Conservation (phyloP, 2,329 filamentous ascomycete species). For the Trichoderma atrobrunneum region DNA sequence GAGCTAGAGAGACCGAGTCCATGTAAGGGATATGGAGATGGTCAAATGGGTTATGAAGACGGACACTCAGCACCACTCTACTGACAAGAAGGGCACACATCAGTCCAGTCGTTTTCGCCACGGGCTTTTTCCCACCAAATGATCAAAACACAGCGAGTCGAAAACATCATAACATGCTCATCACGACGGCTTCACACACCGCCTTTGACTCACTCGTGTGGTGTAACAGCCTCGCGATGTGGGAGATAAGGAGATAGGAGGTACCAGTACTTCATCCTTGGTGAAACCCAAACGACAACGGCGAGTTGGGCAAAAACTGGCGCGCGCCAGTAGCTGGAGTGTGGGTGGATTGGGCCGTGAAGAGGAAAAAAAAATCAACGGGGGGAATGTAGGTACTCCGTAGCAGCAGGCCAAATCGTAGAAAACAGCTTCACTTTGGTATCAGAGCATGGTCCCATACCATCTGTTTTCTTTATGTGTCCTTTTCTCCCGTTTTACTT, state of each 20-base stretch:
- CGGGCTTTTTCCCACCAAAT: neutral
- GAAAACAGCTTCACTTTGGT: neutral
- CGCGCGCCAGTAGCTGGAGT: slow-evolving; percentile 3
- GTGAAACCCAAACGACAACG: slow-evolving; percentile 4
- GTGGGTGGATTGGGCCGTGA: slow-evolving; percentile 16
- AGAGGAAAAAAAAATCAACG: neutral
- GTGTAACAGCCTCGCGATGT: neutral
- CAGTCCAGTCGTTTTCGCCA: neutral
- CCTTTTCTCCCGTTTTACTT: neutral
- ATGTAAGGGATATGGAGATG: neutral
- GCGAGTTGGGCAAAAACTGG: slow-evolving; percentile 17
- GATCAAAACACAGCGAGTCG: neutral
- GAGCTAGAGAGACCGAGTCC: neutral
- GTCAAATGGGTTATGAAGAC: neutral
- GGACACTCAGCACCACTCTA: neutral
- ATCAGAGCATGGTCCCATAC: neutral
- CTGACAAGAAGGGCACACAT: neutral
- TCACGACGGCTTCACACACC: neutral
- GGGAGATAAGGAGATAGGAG: neutral
- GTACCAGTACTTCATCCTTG: neutral
- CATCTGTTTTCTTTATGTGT: neutral
- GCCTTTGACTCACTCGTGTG: neutral
- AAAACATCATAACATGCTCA: neutral
- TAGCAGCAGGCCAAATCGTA: neutral
- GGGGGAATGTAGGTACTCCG: no score